A percentile compares a stretch with the other conserved stretches of the same genome.
Conservation (phyloP, 2,329 filamentous ascomycete species). For the Coniochaeta sp. region DNA sequence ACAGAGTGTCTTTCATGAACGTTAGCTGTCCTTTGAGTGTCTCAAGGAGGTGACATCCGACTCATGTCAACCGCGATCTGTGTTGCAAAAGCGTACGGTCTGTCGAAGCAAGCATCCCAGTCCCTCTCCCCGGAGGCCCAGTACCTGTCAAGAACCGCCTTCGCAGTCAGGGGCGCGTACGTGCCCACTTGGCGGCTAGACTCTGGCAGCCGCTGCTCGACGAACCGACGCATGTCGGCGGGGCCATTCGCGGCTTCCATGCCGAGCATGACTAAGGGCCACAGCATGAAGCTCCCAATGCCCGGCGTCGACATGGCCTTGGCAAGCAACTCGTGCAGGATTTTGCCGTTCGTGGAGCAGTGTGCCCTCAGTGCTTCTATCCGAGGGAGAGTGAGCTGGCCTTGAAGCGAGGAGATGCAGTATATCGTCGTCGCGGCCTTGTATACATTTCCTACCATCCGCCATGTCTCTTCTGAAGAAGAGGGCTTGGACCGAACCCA, state of each 20-base stretch:
- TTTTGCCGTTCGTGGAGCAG: slow-evolving; percentile 7
- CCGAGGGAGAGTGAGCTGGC: slow-evolving; percentile 19
- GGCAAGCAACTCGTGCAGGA: slow-evolving; percentile 12
- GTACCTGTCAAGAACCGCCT: slow-evolving; percentile 22
- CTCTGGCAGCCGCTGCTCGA: slow-evolving; percentile 15
- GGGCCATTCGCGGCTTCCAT: slow-evolving; percentile 18
- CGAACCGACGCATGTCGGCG: slow-evolving; percentile 16
- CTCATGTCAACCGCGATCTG: slow-evolving; percentile 9
- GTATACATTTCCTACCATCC: slow-evolving; percentile 20
- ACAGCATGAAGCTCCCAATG: slow-evolving; percentile 20
- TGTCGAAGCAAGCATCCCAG: slow-evolving; percentile 32
- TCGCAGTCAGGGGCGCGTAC: slow-evolving; percentile 21
- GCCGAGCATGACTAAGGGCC: slow-evolving; percentile 28
- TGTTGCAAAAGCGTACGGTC: slow-evolving; percentile 19
- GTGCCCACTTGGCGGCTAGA: slow-evolving; percentile 20
- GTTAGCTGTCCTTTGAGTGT: neutral
- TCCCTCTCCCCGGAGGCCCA: slow-evolving; percentile 21
- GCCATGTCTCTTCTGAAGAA: slow-evolving; percentile 15
- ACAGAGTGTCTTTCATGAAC: neutral
- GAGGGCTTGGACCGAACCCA: slow-evolving; percentile 21
- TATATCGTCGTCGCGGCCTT: slow-evolving; percentile 24
- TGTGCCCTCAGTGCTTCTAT: slow-evolving; percentile 6
- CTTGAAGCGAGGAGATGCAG: slow-evolving; percentile 28
- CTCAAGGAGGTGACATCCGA: neutral
- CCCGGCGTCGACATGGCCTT: slow-evolving; percentile 9